Conservation (phyloP, 192 early-diverging fungal species). For the Diversispora eburnea region DNA sequence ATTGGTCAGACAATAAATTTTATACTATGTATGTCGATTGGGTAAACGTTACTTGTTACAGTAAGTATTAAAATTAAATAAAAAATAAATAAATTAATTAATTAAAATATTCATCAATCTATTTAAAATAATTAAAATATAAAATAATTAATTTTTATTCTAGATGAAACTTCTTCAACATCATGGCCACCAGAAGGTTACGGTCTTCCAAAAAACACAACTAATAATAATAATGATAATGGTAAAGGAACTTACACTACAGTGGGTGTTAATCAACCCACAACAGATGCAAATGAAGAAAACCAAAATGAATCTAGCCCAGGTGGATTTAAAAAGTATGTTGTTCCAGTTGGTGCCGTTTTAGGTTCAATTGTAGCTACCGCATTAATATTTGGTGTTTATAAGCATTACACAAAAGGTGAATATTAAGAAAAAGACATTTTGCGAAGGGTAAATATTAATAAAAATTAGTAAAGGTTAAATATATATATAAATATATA, state of each 20-base stretch:
- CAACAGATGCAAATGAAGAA: too few relatives aligned
- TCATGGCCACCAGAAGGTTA: constrained; percentile 37
- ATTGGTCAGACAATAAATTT: constrained; percentile 51
- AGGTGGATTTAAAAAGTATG: neutral
- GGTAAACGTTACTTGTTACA: constrained; percentile 35
- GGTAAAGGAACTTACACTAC: constrained; percentile 26
- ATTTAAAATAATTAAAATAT: too few relatives aligned
- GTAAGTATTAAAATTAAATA: constrained; percentile 20
- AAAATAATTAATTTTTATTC: too few relatives aligned
- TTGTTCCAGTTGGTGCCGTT: neutral
- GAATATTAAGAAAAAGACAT: too few relatives aligned
- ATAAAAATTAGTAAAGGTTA: too few relatives aligned
- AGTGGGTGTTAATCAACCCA: constrained; percentile 11
- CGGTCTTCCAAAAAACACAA: constrained; percentile 27
- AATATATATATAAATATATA: too few relatives aligned
- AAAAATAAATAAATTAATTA: neutral
- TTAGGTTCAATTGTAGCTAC: neutral
- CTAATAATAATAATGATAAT: neutral
- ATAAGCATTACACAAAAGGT: too few relatives aligned
- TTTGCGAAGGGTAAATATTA: too few relatives aligned
- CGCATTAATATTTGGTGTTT: neutral
- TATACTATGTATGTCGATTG: constrained; percentile 41
- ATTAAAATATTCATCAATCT: too few relatives aligned
- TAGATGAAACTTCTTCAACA: too few relatives aligned
- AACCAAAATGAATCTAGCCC: neutral